These are phyloP conservation scores for Rhododendron ferrugineum DNA, from an alignment of 148 eudicot species.

Conservation along the genomic window DNA sequence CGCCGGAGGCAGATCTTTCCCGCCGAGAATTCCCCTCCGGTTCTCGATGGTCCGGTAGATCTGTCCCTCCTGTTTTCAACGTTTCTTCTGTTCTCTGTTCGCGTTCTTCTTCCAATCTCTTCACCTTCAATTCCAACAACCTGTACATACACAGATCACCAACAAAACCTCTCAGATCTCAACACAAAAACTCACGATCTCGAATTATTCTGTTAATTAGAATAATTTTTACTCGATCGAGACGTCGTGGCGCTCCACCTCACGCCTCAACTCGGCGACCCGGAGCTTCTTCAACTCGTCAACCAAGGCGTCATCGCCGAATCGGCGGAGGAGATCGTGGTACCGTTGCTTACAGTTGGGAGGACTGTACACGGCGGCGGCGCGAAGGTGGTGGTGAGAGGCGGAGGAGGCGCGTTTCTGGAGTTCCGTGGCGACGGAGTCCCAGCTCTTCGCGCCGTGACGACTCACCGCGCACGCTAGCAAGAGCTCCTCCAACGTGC, in stretches of 20 bases:
- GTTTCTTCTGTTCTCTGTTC: constrained; percentile 10
- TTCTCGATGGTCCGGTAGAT: constrained; percentile 21
- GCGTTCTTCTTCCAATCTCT: constrained; percentile 37
- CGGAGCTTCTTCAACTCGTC: constrained; percentile 32
- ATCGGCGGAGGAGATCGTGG: constrained; percentile 27
- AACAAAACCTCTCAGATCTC: constrained; percentile 31
- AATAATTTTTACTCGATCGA: constrained; percentile 36
- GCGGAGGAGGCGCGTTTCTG: constrained; percentile 16
- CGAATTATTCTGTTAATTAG: not conserved
- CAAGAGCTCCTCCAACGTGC: constrained; percentile 34
- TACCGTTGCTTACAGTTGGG: constrained; percentile 25
- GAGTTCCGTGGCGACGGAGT: constrained; percentile 34
- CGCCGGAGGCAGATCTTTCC: constrained; percentile 5
- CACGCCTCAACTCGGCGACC: constrained; percentile 34
- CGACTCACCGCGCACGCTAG: constrained; percentile 38
- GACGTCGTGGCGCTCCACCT: constrained; percentile 31
- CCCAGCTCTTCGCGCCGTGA: constrained; percentile 34
- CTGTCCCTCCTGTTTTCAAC: constrained; percentile 13
- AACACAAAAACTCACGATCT: constrained; percentile 9
- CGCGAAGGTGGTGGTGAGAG: not conserved
- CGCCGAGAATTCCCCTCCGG: constrained; percentile 21
- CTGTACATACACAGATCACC: constrained; percentile 14
- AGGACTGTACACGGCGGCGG: constrained; percentile 8
- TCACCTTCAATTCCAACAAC: constrained; percentile 37
- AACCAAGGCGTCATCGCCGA: constrained; percentile 18